Evolutionary conservation across 2,329 filamentous ascomycete species (phyloP).

Genomic region (Pseudogymnoascus sp.): DNA sequence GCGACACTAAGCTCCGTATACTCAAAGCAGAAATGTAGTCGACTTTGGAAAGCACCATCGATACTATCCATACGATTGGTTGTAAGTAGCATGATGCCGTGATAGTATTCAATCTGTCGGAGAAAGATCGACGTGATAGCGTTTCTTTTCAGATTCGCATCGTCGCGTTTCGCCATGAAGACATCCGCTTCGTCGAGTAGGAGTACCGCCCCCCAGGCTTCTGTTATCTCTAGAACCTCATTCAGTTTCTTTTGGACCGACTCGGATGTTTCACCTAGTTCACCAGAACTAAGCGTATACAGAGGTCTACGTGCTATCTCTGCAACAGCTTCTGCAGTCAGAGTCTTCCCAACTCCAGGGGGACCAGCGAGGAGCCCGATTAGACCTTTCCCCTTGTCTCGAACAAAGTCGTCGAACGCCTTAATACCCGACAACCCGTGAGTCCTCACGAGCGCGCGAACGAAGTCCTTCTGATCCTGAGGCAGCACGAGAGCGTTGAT

Average conservation of each 20-base stretch:
- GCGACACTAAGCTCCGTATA: constrained; percentile 33
- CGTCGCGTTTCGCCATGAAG: constrained; percentile 39
- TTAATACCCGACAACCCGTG: constrained; percentile 29
- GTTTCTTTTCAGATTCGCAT: constrained; percentile 38
- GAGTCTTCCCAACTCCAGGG: constrained; percentile 16
- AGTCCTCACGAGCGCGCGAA: constrained; percentile 39
- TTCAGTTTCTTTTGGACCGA: constrained; percentile 48
- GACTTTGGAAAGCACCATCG: constrained; percentile 39
- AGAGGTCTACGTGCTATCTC: constrained; percentile 24
- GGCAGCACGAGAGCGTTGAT: constrained; percentile 39
- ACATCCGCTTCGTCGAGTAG: constrained; percentile 44
- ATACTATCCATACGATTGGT: constrained; percentile 40
- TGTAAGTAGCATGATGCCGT: constrained; percentile 33
- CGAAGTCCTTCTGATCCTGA: constrained; percentile 38
- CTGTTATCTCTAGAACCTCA: constrained; percentile 38
- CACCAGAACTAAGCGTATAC: constrained; percentile 35
- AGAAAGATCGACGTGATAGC: constrained; percentile 38
- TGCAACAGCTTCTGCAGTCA: constrained; percentile 24
- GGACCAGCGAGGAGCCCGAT: constrained; percentile 34
- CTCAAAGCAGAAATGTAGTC: constrained; percentile 41
- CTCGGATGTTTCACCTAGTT: constrained; percentile 38
- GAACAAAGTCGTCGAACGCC: constrained; percentile 15
- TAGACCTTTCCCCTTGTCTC: constrained; percentile 29
- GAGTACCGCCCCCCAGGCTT: constrained; percentile 40
- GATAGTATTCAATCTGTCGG: constrained; percentile 16